Evolutionary conservation across 2,329 filamentous ascomycete species (phyloP).

Genomic region (Cercospora citrullina): DNA sequence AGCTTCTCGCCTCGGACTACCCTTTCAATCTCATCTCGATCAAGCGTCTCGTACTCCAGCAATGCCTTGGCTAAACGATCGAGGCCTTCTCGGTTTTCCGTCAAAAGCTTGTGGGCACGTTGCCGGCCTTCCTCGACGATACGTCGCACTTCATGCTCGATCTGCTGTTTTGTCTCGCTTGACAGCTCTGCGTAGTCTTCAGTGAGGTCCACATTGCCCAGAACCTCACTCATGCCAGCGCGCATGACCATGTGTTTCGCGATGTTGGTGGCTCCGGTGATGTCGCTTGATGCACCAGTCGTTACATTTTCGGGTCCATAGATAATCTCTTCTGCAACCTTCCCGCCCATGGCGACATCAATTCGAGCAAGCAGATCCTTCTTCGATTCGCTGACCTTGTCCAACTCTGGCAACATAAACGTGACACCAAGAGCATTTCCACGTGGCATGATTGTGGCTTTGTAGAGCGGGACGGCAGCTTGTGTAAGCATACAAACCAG

Average conservation of each 20-base stretch:
- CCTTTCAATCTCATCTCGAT: constrained; percentile 84
- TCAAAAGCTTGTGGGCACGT: constrained; percentile 70
- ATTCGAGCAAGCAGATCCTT: constrained; percentile 79
- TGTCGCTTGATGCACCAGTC: constrained; percentile 80
- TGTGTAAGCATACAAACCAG: constrained; percentile 83
- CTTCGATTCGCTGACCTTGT: constrained; percentile 86
- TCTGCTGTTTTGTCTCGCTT: constrained; percentile 78
- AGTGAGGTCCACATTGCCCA: constrained; percentile 87
- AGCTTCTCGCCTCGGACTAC: constrained; percentile 85
- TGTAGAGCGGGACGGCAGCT: constrained; percentile 78
- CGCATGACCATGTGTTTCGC: constrained; percentile 86
- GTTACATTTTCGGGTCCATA: constrained; percentile 91
- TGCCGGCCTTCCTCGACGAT: constrained; percentile 78
- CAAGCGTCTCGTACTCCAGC: constrained; percentile 90
- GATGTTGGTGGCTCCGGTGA: constrained; percentile 75
- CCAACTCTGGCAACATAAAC: constrained; percentile 82
- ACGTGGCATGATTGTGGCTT: constrained; percentile 93
- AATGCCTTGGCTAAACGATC: constrained; percentile 86
- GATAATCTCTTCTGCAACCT: constrained; percentile 86
- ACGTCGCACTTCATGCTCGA: constrained; percentile 84
- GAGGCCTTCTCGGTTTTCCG: constrained; percentile 75
- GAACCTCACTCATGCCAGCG: constrained; percentile 82
- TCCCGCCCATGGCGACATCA: constrained; percentile 79
- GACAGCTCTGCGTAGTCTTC: constrained; percentile 80
- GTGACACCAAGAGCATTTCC: constrained; percentile 85